These are phyloP conservation scores for Monilinia fructigena DNA, from an alignment of 2,329 filamentous ascomycete genomes.

Conservation along the genomic window DNA sequence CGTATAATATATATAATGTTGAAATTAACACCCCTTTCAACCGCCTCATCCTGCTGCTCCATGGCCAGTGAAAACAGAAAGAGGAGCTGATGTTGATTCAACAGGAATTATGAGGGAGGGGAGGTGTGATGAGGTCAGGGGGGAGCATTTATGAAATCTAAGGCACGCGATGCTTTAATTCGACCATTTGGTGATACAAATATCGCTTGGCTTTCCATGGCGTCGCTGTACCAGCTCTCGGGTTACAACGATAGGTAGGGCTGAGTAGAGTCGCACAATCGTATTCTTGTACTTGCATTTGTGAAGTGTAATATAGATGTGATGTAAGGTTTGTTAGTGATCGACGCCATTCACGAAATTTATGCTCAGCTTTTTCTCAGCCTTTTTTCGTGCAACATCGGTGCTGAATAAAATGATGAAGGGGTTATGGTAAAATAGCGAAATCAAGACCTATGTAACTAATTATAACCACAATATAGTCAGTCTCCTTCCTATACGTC, in stretches of 20 bases:
- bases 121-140: conserved; percentile 14
- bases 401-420: neutral
- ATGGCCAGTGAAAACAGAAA: neutral
- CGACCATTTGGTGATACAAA: neutral
- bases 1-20: neutral
- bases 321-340: neutral
- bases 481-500: no score
- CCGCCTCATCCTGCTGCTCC: neutral
- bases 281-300: neutral
- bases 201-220: conserved; percentile 4
- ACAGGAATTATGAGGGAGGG: neutral
- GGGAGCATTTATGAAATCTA: conserved; percentile 6
- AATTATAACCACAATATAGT: no score
- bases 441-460: no score
- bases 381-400: neutral
- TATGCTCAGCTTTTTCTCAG: neutral
- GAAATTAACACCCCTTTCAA: neutral
- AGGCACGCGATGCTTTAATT: conserved; percentile 19
- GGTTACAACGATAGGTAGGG: neutral
- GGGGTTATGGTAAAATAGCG: neutral
- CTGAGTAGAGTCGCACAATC: neutral
- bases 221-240: neutral
- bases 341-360: neutral
- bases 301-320: neutral
- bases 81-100: neutral